These are phyloP conservation scores for Climacium dendroides DNA, from an alignment of 225 moss, liverwort and hornwort species.

Conservation along the genomic window DNA sequence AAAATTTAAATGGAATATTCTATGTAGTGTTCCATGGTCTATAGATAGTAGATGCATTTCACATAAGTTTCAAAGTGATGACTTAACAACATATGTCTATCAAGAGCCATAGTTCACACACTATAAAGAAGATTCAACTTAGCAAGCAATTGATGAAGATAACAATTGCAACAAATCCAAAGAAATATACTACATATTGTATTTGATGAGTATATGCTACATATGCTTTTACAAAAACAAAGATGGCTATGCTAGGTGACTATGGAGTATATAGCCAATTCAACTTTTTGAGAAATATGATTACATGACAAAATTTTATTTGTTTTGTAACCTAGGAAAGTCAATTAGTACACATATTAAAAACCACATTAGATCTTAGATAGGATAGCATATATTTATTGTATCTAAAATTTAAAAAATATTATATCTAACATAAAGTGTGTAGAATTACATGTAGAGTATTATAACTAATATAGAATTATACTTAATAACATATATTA, in stretches of 20 bases:
- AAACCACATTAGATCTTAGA: too few relatives aligned
- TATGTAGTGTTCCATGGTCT: rapidly evolving
- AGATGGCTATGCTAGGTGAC: background rate
- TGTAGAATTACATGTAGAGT: too few relatives aligned
- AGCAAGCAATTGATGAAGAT: background rate
- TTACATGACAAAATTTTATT: background rate
- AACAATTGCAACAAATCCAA: background rate
- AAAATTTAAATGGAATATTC: background rate
- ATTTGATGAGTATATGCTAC: background rate
- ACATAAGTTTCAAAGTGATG: too few relatives aligned
- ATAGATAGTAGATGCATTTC: too few relatives aligned
- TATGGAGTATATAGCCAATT: background rate
- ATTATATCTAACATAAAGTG: too few relatives aligned
- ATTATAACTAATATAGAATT: too few relatives aligned
- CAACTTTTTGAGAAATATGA: background rate
- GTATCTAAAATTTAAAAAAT: too few relatives aligned
- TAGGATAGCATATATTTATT: too few relatives aligned
- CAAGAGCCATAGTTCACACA: background rate
- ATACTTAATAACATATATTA: too few relatives aligned
- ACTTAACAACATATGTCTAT: too few relatives aligned
- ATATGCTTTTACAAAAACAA: background rate
- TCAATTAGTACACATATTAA: too few relatives aligned
- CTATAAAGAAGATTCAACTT: background rate
- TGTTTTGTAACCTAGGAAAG: too few relatives aligned
- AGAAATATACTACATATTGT: background rate